Base-by-base conservation (phyloP, 495 filamentous ascomycete species). In the Talaromyces stipitatus region DNA sequence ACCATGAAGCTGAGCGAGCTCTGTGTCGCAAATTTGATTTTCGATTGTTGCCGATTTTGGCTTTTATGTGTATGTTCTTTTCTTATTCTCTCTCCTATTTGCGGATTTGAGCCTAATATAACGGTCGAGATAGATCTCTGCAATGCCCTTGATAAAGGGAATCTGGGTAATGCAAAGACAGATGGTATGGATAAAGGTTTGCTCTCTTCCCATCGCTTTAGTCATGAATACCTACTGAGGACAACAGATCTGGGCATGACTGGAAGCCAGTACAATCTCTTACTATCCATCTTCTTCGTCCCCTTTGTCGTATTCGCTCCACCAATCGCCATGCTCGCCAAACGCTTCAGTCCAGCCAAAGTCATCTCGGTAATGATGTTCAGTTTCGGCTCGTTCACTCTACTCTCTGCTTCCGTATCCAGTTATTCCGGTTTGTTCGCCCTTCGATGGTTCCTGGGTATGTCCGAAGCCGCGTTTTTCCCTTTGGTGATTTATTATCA, bases 231-330 rank as follows among this genome's bases (percentile, higher is more conserved):
- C 5, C 2, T 20, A 4, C 24, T 28, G n/a, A 51, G 2, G 27
- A 30, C n/a, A 29, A 51, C 12, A 55, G 54, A 27, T 77, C 85
- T 66, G 32, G 54, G 54, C 33, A 55, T 55, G 54, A 55, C 33
- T 41, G 54, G 54, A 1, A 79, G 82, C 55, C 79, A 90, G 60
- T 90, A 90, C 70, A 90, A 89, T 64, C 78, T 82, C 20, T 78
- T 90, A 11, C 69, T 90, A 16, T 81, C 78, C 20, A 83, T 90
- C 59, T 91, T 91, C 72, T 90, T 86, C 66, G 72, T 91, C n/a
- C 88, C 88, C 7, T 91, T 87, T 63, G 85, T 90, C 47, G 64
- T 90, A 14, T 85, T 80, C 46, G 86, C 83, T 6, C 86, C 84
- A 2, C 81, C 81, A 2, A 59, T 88, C 46, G 85, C 79, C 6